Percentiles rank a stretch among this genome's conserved stretches.
phyloP scores from a whole-genome alignment of 345 rosid genomes.

The Acer yangbiense region DNA sequence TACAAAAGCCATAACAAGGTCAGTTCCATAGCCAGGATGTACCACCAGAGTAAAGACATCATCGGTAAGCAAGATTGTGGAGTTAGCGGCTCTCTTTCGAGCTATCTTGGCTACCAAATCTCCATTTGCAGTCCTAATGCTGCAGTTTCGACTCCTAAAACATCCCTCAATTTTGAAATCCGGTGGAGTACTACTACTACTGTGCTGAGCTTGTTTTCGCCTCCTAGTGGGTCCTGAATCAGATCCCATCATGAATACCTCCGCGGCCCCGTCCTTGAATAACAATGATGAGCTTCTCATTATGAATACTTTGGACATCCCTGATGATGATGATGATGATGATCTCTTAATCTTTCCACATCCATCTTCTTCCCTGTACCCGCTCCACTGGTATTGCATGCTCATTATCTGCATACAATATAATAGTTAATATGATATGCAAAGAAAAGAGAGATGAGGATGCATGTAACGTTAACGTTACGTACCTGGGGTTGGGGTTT shows the following conservation, averaged over 20 bases:
- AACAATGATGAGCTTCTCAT: slow-evolving; percentile 39
- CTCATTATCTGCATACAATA: slow-evolving; percentile 35
- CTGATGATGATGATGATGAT: not conserved
- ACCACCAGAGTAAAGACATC: slow-evolving; percentile 53
- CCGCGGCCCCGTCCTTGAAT: slow-evolving; percentile 29
- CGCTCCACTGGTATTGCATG: slow-evolving; percentile 49
- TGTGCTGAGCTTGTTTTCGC: not conserved
- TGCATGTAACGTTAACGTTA: too few species aligned
- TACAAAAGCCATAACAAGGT: slow-evolving; percentile 50
- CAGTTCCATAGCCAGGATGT: slow-evolving; percentile 39
- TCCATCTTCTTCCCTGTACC: slow-evolving; percentile 37
- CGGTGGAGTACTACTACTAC: slow-evolving; percentile 8
- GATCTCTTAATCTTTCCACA: slow-evolving; percentile 4
- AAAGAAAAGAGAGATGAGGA: too few species aligned
- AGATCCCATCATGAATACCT: slow-evolving; percentile 34
- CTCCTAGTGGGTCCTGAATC: not conserved
- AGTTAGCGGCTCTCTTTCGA: slow-evolving; percentile 35
- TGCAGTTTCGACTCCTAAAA: slow-evolving; percentile 38
- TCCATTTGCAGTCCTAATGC: slow-evolving; percentile 23
- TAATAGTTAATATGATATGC: too few species aligned
- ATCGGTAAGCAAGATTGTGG: slow-evolving; percentile 38
- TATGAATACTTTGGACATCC: slow-evolving; percentile 34
- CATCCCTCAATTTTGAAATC: slow-evolving; percentile 49
- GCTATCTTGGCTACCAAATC: slow-evolving; percentile 33
- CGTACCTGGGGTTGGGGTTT: slow-evolving; percentile 37